A percentile compares a stretch with the other conserved stretches of the same genome.
These are phyloP conservation scores for Conoideocrella luteorostrata DNA, from an alignment of 2,329 filamentous ascomycete species.

Conservation along the genomic window DNA sequence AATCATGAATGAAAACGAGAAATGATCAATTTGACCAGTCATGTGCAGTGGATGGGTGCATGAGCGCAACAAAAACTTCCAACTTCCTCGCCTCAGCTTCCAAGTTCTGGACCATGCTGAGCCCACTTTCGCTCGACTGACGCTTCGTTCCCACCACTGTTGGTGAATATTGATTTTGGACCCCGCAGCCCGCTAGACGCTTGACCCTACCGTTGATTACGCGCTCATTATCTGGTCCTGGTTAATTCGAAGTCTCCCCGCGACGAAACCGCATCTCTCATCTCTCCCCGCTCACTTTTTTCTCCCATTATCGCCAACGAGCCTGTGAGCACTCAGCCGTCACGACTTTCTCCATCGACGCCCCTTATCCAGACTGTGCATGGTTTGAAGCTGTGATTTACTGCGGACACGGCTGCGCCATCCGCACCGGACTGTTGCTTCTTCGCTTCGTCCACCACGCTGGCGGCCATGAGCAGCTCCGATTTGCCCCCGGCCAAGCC, in stretches of 20 bases:
- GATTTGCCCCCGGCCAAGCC: constrained; percentile 39
- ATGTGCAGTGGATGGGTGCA: no score
- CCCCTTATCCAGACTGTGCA: constrained; percentile 1
- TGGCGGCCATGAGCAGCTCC: constrained; percentile 19
- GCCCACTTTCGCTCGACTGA: no score
- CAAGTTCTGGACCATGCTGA: no score
- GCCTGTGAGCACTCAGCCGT: background rate
- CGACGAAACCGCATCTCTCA: background rate
- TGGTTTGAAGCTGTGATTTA: constrained; percentile 4
- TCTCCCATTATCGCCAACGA: background rate
- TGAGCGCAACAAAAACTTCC: no score
- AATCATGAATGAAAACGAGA: no score
- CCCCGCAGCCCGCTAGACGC: background rate
- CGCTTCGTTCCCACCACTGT: no score
- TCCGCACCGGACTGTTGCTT: constrained; percentile 5
- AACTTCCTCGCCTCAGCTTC: no score
- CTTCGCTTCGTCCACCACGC: background rate
- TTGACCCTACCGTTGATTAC: constrained; percentile 6
- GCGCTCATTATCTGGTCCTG: constrained; percentile 1
- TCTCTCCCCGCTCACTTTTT: background rate
- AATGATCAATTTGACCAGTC: no score
- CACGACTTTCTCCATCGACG: background rate
- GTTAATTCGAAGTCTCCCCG: constrained; percentile 3
- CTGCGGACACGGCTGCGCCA: constrained; percentile 9
- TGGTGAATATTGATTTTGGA: background rate